Conservation (phyloP, 2,329 filamentous ascomycete genomes). For the Fusarium fujikuroi region DNA sequence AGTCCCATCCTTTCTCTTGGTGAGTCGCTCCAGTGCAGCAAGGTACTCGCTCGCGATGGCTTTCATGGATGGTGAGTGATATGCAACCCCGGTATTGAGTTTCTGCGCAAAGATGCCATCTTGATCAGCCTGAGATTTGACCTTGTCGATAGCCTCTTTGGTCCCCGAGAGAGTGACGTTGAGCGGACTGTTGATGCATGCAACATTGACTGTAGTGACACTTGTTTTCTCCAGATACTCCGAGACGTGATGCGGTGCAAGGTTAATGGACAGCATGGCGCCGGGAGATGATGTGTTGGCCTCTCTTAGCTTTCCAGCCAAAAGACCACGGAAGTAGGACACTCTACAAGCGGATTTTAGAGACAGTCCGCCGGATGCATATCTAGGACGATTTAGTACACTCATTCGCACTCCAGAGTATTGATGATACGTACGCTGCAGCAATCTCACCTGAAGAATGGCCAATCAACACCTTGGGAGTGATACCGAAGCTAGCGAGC, state of each 20-base stretch:
- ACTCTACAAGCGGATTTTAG: constrained; percentile 49
- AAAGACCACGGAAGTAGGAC: constrained; percentile 60
- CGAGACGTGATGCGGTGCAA: neutral
- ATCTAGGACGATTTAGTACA: neutral
- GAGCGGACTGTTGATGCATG: constrained; percentile 61
- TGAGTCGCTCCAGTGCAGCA: constrained; percentile 30
- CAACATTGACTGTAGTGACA: constrained; percentile 36
- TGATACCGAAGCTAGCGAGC: constrained; percentile 52
- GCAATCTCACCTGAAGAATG: constrained; percentile 60
- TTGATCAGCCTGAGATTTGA: constrained; percentile 49
- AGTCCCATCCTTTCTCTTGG: neutral
- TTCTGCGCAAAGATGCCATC: constrained; percentile 56
- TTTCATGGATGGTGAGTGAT: constrained; percentile 63
- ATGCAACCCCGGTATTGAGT: constrained; percentile 59
- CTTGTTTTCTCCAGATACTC: neutral
- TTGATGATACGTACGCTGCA: constrained; percentile 51
- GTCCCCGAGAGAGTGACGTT: constrained; percentile 62
- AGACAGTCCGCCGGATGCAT: constrained; percentile 15
- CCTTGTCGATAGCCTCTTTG: constrained; percentile 52
- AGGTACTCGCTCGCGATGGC: constrained; percentile 57
- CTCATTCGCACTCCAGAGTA: constrained; percentile 31
- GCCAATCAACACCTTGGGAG: constrained; percentile 51
- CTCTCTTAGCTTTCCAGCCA: constrained; percentile 30
- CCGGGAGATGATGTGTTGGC: constrained; percentile 18
- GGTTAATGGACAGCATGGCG: constrained; percentile 43